Evolutionary conservation across 78 protist genomes (phyloP), one percentile per base, ranked within the genome.

Genomic region (Dictyostelium capitatum): DNA sequence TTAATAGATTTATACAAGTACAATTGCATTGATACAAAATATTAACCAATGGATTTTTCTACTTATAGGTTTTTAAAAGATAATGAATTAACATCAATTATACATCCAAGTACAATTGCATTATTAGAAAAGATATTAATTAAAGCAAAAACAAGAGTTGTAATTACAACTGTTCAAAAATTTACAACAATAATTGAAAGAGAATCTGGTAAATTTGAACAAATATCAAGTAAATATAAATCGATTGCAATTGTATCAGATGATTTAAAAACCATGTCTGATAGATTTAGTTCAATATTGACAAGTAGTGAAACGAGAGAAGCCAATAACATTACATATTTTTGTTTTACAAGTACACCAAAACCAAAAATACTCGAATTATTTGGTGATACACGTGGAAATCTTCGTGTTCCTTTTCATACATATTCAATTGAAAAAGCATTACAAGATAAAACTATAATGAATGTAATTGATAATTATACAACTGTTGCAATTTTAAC

Each of bases 81-180:
- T 30, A 90, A 90, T 50, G 72, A 57, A 41, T 43, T 59, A n/a
- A 62, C 25, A 6, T 90, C 90, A 23, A 30, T 75, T 53, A 6
- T 15, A 23, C 85, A 82, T 11, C 85, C 82, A 48, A 56, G 47
- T 32, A 59, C 81, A 1, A 17, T 74, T 9, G 53, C 74, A 20
- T 12, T 46, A 12, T 47, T 90, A 23, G 50, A 79, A 28, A 37
- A 90, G 11, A 89, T 53, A 19, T 14, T 90, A 53, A 79, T 41
- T 25, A 50, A 43, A 51, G 90, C 80, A 5, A 79, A 90, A 65
- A 81, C 78, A 10, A 37, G 90, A 19, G 83, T 90, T 7, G 56
- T 90, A 28, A 90, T 90, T 8, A 75, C 95, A 15, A 90, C 95
- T n/a, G 79, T 90, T 87, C 95, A 90, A 69, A 90, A 90, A 78